Evolutionary conservation across 192 early-diverging fungal genomes (phyloP).

Genomic region (Thamnidium elegans): DNA sequence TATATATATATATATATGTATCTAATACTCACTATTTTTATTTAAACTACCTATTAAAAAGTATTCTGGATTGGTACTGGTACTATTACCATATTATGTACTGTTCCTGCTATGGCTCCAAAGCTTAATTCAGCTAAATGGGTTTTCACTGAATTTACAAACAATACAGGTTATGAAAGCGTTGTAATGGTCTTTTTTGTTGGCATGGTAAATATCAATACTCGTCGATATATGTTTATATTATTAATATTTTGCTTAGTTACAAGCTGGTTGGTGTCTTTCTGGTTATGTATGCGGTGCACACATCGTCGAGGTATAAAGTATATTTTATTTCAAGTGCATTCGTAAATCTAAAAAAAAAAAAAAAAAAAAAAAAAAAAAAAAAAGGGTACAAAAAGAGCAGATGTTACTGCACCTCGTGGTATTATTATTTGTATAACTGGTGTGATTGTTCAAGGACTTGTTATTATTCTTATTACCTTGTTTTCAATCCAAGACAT

Average conservation of each 20-base stretch:
- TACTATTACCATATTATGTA: not conserved
- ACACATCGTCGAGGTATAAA: slow-evolving; percentile 38
- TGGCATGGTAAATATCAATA: slow-evolving; percentile 21
- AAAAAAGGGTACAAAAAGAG: slow-evolving; percentile 39
- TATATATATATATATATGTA: too few relatives aligned
- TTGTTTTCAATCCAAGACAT: slow-evolving; percentile 48
- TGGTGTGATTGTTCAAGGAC: slow-evolving; percentile 41
- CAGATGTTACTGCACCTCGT: slow-evolving; percentile 43
- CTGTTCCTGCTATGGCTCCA: slow-evolving; percentile 35
- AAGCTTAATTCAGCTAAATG: slow-evolving; percentile 37
- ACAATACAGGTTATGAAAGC: slow-evolving; percentile 48
- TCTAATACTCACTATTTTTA: too few relatives aligned
- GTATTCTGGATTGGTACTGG: not conserved
- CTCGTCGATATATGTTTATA: too few relatives aligned
- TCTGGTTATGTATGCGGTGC: slow-evolving; percentile 41
- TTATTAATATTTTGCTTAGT: not conserved
- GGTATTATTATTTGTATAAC: slow-evolving; percentile 45
- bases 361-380: too few relatives aligned
- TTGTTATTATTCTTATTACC: slow-evolving; percentile 38
- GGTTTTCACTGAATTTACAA: slow-evolving; percentile 45
- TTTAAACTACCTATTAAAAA: slow-evolving; percentile 10
- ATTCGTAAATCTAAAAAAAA: too few relatives aligned
- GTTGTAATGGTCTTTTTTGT: slow-evolving; percentile 41
- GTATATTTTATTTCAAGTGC: too few relatives aligned
- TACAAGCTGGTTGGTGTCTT: slow-evolving; percentile 48